Conservation (phyloP, 2,329 filamentous ascomycete genomes). For the Neonectria faginata region DNA sequence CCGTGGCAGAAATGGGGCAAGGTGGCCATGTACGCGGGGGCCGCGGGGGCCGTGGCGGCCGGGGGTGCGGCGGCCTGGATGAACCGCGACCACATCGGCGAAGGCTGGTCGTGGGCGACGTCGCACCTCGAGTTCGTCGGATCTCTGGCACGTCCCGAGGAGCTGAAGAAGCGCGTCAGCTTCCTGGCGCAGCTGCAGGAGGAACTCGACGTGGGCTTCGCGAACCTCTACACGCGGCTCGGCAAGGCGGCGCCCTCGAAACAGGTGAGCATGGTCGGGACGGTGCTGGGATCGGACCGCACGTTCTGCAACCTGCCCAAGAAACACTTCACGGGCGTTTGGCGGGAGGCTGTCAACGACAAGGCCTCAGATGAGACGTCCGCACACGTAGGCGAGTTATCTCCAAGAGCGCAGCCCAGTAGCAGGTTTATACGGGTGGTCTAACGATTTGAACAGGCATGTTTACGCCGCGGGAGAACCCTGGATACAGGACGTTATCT, state of each 20-base stretch:
- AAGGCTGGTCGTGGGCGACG: constrained; percentile 83
- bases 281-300: constrained; percentile 75
- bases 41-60: constrained; percentile 83
- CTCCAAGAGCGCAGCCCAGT: background rate
- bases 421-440: background rate
- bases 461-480: constrained; percentile 80
- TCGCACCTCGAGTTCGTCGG: constrained; percentile 96
- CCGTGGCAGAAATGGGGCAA: constrained; percentile 86
- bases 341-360: constrained; percentile 82
- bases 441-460: constrained; percentile 62
- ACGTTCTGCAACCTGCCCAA: constrained; percentile 90
- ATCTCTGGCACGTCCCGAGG: constrained; percentile 85
- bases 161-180: constrained; percentile 80
- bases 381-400: constrained; percentile 78
- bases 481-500: constrained; percentile 76
- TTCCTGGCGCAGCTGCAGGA: constrained; percentile 72
- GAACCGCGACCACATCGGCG: constrained; percentile 82
- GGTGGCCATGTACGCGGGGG: constrained; percentile 87
- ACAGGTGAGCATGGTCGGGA: constrained; percentile 64
- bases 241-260: constrained; percentile 73
- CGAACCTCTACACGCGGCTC: constrained; percentile 88
- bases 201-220: constrained; percentile 79
- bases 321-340: constrained; percentile 65
- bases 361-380: constrained; percentile 80
- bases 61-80: constrained; percentile 88